Conservation (phyloP, 2,329 filamentous ascomycete species). For the Microsporum audouinii region DNA sequence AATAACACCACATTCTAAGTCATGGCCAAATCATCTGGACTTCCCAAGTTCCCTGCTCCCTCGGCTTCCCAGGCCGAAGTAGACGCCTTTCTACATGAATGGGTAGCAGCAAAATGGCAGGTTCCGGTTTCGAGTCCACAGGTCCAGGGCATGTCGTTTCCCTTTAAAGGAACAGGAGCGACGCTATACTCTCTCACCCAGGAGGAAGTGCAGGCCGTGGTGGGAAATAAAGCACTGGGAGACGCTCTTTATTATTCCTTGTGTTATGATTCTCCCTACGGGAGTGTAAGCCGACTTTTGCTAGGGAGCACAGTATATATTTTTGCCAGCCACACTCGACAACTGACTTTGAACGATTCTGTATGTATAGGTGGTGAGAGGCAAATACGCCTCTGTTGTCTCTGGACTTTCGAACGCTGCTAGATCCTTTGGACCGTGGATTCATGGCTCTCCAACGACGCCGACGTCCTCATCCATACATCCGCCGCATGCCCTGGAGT, state of each 20-base stretch:
- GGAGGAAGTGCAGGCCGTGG: neutral
- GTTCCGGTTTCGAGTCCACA: neutral
- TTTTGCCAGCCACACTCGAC: neutral
- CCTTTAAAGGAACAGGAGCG: neutral
- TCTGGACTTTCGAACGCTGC: neutral
- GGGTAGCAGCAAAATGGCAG: neutral
- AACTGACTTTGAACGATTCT: neutral
- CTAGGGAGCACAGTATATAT: too few relatives aligned
- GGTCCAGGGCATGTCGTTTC: neutral
- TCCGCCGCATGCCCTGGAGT: neutral
- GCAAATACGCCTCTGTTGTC: conserved; percentile 1
- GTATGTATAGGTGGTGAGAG: neutral
- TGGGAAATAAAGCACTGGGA: neutral
- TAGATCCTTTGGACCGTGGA: neutral
- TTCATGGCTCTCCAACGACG: neutral
- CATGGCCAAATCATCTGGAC: neutral
- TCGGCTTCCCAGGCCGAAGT: neutral
- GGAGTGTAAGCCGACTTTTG: neutral
- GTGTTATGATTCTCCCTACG: neutral
- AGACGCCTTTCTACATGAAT: neutral
- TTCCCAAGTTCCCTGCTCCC: neutral
- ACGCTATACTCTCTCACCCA: neutral
- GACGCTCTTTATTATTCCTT: neutral
- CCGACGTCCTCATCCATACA: neutral
- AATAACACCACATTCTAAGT: neutral